These are phyloP conservation scores for Dactylellina sp. DNA, from an alignment of 2,329 filamentous ascomycete genomes.

Conservation along the genomic window DNA sequence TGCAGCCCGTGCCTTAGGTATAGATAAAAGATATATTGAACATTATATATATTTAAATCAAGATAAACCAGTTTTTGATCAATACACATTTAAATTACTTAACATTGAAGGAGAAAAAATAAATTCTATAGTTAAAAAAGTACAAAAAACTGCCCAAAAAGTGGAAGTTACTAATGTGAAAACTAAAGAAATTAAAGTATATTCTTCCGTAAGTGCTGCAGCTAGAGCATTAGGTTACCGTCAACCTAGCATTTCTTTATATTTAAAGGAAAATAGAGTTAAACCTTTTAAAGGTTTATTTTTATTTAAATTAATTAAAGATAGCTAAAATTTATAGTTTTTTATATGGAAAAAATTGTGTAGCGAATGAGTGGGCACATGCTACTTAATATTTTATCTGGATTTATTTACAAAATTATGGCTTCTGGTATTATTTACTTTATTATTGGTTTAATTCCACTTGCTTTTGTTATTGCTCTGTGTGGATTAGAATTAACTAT, in stretches of 20 bases:
- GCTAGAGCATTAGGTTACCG: no score
- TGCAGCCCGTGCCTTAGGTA: no score
- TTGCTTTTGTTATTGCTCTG: constrained; percentile 45
- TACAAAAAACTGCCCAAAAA: no score
- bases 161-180: no score
- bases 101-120: no score
- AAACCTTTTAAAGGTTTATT: not conserved
- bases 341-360: constrained; percentile 12
- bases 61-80: no score
- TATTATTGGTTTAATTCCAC: constrained; percentile 30
- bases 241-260: constrained; percentile 12
- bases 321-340: constrained; percentile 9
- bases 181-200: no score
- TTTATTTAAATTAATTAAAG: constrained; percentile 20
- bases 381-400: constrained; percentile 43
- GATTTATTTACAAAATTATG: constrained; percentile 51
- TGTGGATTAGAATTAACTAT: constrained; percentile 43
- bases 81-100: no score
- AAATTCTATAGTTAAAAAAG: no score
- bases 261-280: not conserved
- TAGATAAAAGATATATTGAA: no score
- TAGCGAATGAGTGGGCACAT: constrained; percentile 21
- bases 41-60: no score
- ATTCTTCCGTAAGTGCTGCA: no score
- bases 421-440: constrained; percentile 45